Conservation (phyloP, 2,329 filamentous ascomycete species). For the Lojkania enalia region DNA sequence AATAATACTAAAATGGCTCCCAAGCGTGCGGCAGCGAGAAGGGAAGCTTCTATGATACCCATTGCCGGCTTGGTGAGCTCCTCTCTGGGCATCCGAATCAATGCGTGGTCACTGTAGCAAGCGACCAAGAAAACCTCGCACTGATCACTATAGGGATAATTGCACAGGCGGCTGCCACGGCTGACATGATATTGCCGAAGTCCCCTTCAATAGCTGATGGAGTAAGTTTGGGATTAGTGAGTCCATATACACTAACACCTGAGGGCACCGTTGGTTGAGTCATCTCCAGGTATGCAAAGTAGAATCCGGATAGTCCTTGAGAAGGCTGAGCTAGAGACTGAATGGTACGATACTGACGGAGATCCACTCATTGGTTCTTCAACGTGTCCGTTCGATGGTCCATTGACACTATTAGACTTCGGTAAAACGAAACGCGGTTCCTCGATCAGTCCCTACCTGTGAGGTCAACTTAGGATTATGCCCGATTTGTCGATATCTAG, state of each 20-base stretch:
- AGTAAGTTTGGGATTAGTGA: conserved; percentile 54
- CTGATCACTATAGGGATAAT: conserved; percentile 48
- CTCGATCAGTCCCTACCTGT: conserved; percentile 23
- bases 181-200: conserved; percentile 55
- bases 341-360: background rate
- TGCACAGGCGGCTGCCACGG: conserved; percentile 53
- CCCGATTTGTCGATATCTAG: conserved; percentile 20
- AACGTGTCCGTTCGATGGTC: background rate
- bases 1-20: conserved; percentile 52
- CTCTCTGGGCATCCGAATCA: conserved; percentile 53
- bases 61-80: conserved; percentile 51
- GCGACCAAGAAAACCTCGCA: conserved; percentile 56
- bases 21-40: conserved; percentile 56
- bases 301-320: conserved; percentile 45
- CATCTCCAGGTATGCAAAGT: conserved; percentile 53
- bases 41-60: conserved; percentile 56
- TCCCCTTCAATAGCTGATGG: conserved; percentile 57
- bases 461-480: conserved; percentile 21
- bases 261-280: conserved; percentile 50
- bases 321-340: conserved; percentile 9
- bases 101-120: conserved; percentile 54
- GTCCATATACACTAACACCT: conserved; percentile 53
- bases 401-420: too few species aligned
- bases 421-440: conserved; percentile 45
- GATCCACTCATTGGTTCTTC: background rate